Evolutionary conservation across 345 rosid species (phyloP).

Genomic region (Crucihimalaya himalaica): DNA sequence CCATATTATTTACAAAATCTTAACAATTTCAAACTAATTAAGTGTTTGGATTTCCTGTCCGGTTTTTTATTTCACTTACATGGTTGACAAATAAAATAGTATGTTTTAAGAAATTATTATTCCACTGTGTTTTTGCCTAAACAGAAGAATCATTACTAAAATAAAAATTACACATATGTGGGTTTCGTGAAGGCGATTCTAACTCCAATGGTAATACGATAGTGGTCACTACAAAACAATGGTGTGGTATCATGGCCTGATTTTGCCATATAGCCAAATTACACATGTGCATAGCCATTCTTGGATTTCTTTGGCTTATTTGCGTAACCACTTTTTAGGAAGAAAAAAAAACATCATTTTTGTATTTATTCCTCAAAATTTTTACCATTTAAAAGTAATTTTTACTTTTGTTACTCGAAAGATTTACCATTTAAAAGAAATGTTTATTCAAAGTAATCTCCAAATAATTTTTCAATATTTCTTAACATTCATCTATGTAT

Average conservation of each 20-base stretch:
- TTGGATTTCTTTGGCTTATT: too few species aligned
- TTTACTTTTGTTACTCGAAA: too few species aligned
- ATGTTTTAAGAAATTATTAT: not conserved
- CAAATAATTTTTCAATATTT: too few species aligned
- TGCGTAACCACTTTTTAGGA: too few species aligned
- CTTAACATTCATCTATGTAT: too few species aligned
- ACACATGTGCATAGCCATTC: too few species aligned
- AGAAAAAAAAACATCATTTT: too few species aligned
- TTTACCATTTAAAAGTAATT: too few species aligned
- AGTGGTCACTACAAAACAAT: not conserved
- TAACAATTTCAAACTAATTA: not conserved
- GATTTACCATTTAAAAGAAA: too few species aligned
- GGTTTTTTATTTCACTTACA: not conserved
- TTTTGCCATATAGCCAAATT: not conserved
- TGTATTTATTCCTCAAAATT: too few species aligned
- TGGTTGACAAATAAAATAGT: not conserved
- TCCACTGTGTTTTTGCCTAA: not conserved
- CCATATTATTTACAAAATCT: not conserved
- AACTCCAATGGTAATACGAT: not conserved
- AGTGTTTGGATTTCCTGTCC: not conserved
- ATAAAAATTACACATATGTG: not conserved
- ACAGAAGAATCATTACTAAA: not conserved
- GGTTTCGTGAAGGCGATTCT: not conserved
- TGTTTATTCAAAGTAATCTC: too few species aligned
- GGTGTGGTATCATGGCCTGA: not conserved